Evolutionary conservation across 306 rosid species (phyloP), one percentile per base, ranked within the genome.

Genomic region (Astragalus membranaceus): DNA sequence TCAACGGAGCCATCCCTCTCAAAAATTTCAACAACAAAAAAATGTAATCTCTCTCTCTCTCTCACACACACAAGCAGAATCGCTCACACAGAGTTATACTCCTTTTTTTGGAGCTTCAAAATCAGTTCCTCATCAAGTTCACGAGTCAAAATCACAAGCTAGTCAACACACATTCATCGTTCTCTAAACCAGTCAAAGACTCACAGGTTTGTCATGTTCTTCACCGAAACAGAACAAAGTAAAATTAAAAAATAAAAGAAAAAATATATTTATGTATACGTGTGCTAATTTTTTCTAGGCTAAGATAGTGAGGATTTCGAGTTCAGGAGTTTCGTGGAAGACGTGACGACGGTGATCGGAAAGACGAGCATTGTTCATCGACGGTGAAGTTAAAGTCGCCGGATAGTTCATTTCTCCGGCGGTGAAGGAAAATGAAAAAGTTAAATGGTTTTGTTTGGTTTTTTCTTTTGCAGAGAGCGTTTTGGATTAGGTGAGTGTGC

Each of bases 271-370:
- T 50, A 50, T 62, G 41, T 62, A 52, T 43, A 11, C 42, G 4
- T 48, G 46, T 29, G 26, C 15, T 26, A 53, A 12, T 32, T 10
- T 71, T 23, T 80, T 76, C 78, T 74, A 68, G 53, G 74, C 75
- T 67, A 81, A 59, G 69, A 47, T 69, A 60, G 20, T 43, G 6
- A 65, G 47, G 81, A 55, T 77, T 79, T 67, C 20, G 6, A 42
- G 61, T 53, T 74, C 55, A 80, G 67, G n/a, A 56, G 70, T 71
- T 80, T 92, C 96, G 74, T 81, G 94, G 78, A 93, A 93, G 69
- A 79, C 92, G 68, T 90, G 96, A 12, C 87, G 81, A 68, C 94
- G 97, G 82, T 87, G 96, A 71, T 88, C 86, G 77, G 88, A 82
- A 44, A 90, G 78, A 68, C 83, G 86, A 56, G 84, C 81, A 82